phyloP scores from a whole-genome alignment of 345 rosid species.

The Angophora floribunda region DNA sequence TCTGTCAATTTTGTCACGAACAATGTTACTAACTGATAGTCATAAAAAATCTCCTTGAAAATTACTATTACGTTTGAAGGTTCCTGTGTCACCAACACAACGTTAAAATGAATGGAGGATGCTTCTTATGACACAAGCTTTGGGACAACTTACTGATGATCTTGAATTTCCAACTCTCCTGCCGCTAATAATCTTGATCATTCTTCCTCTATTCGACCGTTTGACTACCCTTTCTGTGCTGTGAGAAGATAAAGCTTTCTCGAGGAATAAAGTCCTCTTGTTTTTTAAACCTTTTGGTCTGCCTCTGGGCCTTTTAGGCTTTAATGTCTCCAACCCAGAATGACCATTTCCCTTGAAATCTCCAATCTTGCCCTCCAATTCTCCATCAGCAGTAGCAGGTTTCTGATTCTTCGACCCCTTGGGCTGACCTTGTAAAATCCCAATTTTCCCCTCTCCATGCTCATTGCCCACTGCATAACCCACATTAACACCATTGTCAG shows the following conservation, averaged over 20 bases:
- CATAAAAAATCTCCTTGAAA: neutral
- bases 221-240: neutral
- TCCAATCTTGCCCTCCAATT: neutral
- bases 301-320: neutral
- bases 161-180: neutral
- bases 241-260: neutral
- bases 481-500: neutral
- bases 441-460: neutral
- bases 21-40: neutral
- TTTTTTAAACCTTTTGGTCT: conserved; percentile 3
- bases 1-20: neutral
- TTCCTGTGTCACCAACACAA: neutral
- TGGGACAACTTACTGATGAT: neutral
- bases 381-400: neutral
- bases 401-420: neutral
- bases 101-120: neutral
- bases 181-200: neutral
- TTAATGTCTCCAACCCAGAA: neutral
- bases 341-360: neutral
- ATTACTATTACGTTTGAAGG: neutral
- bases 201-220: neutral
- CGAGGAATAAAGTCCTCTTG: neutral
- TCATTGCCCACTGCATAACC: neutral
- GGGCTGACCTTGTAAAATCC: neutral
- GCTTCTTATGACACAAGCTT: neutral